These are phyloP conservation scores for Tilletia caries DNA, from an alignment of 1,284 basidiomycete species.

Conservation along the genomic window DNA sequence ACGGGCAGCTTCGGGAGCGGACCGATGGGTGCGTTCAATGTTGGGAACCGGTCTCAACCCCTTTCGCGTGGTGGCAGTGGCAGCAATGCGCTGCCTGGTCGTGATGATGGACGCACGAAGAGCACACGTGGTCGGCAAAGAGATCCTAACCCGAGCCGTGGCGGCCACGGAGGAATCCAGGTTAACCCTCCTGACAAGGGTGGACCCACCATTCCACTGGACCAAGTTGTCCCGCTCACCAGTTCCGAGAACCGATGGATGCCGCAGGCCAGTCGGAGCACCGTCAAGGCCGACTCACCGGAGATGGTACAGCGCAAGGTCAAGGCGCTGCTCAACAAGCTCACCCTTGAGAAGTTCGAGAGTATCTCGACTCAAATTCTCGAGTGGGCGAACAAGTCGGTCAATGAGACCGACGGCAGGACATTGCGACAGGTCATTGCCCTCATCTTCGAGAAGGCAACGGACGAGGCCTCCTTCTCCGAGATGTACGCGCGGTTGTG, in stretches of 20 bases:
- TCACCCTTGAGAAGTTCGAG: constrained; percentile 95
- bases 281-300: constrained; percentile 63
- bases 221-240: constrained; percentile 69
- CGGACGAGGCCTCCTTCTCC: constrained; percentile 89
- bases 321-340: constrained; percentile 87
- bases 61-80: constrained; percentile 50
- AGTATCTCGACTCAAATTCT: constrained; percentile 90
- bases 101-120: constrained; percentile 51
- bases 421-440: constrained; percentile 93
- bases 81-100: constrained; percentile 46
- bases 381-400: constrained; percentile 87
- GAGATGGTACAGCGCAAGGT: constrained; percentile 89
- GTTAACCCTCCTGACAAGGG: constrained; percentile 54
- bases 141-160: constrained; percentile 32
- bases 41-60: constrained; percentile 45
- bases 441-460: constrained; percentile 94
- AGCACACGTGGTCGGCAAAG: constrained; percentile 50
- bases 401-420: constrained; percentile 84
- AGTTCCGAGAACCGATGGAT: constrained; percentile 78
- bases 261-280: constrained; percentile 37
- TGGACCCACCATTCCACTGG: constrained; percentile 57
- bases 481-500: constrained; percentile 96
- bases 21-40: constrained; percentile 48
- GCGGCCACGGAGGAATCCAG: constrained; percentile 31
- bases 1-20: constrained; percentile 44